Evolutionary conservation across 192 early-diverging fungal species (phyloP).

Genomic region (Podila clonocystis): DNA sequence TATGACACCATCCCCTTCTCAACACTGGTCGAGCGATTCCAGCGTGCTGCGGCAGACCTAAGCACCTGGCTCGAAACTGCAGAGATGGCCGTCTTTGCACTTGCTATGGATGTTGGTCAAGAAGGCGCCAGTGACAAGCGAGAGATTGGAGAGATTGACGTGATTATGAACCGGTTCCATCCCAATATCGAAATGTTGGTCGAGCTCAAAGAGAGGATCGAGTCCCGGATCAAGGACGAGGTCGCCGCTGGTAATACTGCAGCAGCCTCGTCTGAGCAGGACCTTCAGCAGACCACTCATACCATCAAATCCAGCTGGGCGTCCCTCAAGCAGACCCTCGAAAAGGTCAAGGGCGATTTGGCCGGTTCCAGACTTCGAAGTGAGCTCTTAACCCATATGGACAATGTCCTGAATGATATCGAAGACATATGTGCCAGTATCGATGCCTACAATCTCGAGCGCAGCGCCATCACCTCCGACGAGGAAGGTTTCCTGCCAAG

Average conservation of each 20-base stretch:
- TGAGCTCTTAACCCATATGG: conserved; percentile 40
- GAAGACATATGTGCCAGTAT: conserved; percentile 41
- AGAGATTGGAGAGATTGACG: conserved; percentile 54
- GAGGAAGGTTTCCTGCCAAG: conserved; percentile 44
- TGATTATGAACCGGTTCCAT: conserved; percentile 53
- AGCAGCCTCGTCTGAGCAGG: conserved; percentile 19
- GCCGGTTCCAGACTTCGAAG: conserved; percentile 46
- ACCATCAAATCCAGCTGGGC: conserved; percentile 65
- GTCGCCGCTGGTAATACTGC: conserved; percentile 12
- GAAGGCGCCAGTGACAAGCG: conserved; percentile 50
- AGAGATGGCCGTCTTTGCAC: conserved; percentile 62
- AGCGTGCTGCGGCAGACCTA: conserved; percentile 39
- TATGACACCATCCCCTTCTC: conserved; percentile 44
- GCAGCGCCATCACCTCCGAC: conserved; percentile 47
- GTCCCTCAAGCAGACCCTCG: conserved; percentile 63
- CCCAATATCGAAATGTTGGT: conserved; percentile 55
- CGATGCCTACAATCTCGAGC: conserved; percentile 44
- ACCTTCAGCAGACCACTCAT: conserved; percentile 46
- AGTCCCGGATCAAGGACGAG: conserved; percentile 22
- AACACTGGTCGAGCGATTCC: conserved; percentile 46
- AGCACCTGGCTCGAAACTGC: conserved; percentile 62
- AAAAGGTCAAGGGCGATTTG: conserved; percentile 61
- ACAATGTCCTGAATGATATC: conserved; percentile 37
- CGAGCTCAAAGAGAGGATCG: conserved; percentile 55
- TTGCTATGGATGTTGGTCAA: conserved; percentile 60